phyloP scores from a whole-genome alignment of 1,139 yeast species.

The Pichia sp. region DNA sequence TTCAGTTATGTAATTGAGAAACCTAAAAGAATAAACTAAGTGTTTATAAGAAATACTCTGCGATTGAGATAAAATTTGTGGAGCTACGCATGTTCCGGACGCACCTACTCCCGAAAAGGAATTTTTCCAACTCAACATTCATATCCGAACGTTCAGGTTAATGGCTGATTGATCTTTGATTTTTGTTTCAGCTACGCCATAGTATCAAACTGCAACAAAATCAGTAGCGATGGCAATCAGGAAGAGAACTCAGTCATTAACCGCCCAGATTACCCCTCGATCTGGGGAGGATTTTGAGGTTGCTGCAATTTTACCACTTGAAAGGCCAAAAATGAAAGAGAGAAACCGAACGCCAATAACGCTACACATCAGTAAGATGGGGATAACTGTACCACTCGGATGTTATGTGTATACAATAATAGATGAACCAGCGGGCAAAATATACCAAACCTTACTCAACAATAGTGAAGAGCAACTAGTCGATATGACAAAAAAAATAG shows the following conservation, averaged over 20 bases:
- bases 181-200: no score
- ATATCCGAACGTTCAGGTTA: no score
- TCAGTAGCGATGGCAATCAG: conserved; percentile 1
- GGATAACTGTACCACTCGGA: conserved; percentile 32
- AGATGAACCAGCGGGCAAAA: conserved; percentile 21
- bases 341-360: conserved; percentile 34
- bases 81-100: no score
- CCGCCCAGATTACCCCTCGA: conserved; percentile 27
- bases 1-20: no score
- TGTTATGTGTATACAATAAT: conserved; percentile 34
- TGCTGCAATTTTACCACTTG: conserved; percentile 28
- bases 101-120: no score
- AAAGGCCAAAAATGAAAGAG: conserved; percentile 20
- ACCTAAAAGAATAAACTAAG: no score
- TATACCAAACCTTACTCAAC: conserved; percentile 36
- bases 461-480: conserved; percentile 35
- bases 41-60: no score
- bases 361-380: conserved; percentile 32
- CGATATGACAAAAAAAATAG: conserved; percentile 36
- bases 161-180: no score
- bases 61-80: no score
- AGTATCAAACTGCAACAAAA: no score
- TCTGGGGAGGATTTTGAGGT: conserved; percentile 34
- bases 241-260: conserved; percentile 18
- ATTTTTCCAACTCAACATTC: no score